Evolutionary conservation across 140 eudicot genomes (phyloP), one percentile per base, ranked within the genome.

Genomic region (Oenanthe javanica): DNA sequence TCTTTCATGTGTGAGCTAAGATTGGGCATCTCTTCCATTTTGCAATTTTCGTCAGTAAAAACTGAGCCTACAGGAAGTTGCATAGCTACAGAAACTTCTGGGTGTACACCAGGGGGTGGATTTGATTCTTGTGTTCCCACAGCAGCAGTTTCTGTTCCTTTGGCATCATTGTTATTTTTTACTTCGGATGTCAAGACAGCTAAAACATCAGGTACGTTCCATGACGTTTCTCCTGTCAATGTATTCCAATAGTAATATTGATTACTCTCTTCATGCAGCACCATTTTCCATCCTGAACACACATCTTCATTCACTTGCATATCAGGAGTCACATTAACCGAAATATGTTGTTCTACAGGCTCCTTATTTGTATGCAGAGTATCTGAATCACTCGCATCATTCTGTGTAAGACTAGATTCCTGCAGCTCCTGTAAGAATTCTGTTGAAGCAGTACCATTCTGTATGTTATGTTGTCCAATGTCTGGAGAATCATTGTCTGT

Each of bases 181-280:
- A 75, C 86, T 72, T 80, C 86, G 36, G 45, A 79, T 15, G 84
- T 77, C 51, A 79, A 55, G 82, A 47, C 96, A 75, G 79, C 80
- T 80, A 94, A 61, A 77, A 47, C 88, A 82, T 67, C 86, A 77
- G 99, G 99, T 49, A 86, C 86, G 63, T 87, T 97, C 99, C 99
- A 95, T 52, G 99, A 95, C 42, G 99, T 95, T 86, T 95, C 95
- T 73, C 99, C 99, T 9, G 97, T 90, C 79, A 42, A 61, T 49
- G 82, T 79, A 78, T 95, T 95, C 99, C 99, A 95, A 82, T 95
- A 92, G 77, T 95, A 95, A 81, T 95, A 92, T 23, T 84, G 90
- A 78, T 83, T 89, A 85, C 97, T 95, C 82, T 92, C 99, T 83
- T 92, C 99, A 84, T 95, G 97, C 78, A 92, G 81, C 84, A 95